Conservation (phyloP, 805 yeast species). For the Lachancea lanzarotensis region DNA sequence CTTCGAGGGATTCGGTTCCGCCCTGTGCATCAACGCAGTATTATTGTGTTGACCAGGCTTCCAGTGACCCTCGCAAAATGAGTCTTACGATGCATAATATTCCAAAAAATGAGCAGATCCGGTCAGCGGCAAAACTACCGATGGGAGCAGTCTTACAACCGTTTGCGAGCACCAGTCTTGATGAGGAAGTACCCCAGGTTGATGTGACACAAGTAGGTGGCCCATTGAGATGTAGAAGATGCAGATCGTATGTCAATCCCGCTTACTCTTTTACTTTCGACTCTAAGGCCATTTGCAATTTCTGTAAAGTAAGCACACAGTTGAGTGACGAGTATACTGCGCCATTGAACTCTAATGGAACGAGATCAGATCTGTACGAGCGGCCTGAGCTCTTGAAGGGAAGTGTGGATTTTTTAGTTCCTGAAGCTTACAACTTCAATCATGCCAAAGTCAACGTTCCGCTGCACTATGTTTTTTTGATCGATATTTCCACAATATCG, state of each 20-base stretch:
- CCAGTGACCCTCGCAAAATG: slow-evolving; percentile 72
- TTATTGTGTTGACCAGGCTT: slow-evolving; percentile 72
- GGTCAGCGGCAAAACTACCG: slow-evolving; percentile 69
- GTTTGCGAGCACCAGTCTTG: slow-evolving; percentile 55
- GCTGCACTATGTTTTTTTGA: slow-evolving; percentile 62
- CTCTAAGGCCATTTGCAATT: slow-evolving; percentile 69
- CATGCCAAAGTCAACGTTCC: slow-evolving; percentile 38
- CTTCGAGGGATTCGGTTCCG: slow-evolving; percentile 73
- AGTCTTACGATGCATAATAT: slow-evolving; percentile 75
- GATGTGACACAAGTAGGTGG: slow-evolving; percentile 40
- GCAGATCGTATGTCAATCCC: slow-evolving; percentile 87
- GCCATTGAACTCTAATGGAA: slow-evolving; percentile 53
- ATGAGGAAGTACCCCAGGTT: slow-evolving; percentile 56
- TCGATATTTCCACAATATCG: slow-evolving; percentile 62
- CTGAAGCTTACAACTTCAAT: slow-evolving; percentile 57
- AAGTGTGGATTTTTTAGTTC: slow-evolving; percentile 79
- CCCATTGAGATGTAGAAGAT: slow-evolving; percentile 86
- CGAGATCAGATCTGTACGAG: slow-evolving; percentile 49
- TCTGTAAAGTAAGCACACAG: slow-evolving; percentile 71
- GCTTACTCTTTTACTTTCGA: slow-evolving; percentile 59
- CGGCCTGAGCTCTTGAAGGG: slow-evolving; percentile 78
- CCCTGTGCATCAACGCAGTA: slow-evolving; percentile 75
- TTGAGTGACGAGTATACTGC: slow-evolving; percentile 63
- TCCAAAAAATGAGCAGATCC: slow-evolving; percentile 66
- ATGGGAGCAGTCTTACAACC: slow-evolving; percentile 78